Percentiles rank a stretch among this genome's conserved stretches.
phyloP scores from a whole-genome alignment of 371 early-diverging fungal species.

The Mucor indicus region DNA sequence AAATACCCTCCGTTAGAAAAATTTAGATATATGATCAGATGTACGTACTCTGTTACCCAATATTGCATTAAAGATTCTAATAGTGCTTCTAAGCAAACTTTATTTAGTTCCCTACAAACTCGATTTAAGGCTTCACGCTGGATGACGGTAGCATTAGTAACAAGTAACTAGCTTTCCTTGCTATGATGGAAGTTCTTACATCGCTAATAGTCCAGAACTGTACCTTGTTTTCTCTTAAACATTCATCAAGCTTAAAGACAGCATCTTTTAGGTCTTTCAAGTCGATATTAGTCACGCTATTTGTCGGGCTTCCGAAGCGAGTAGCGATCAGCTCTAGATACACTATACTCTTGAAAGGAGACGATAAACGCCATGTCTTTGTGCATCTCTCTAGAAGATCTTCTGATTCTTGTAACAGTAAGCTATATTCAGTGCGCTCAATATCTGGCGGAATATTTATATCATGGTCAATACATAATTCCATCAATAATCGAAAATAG shows the following conservation, averaged over 20 bases:
- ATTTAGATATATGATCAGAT: neutral
- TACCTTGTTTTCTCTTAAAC: conserved; percentile 43
- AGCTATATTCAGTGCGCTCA: conserved; percentile 46
- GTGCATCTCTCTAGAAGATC: conserved; percentile 66
- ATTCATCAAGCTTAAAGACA: conserved; percentile 41
- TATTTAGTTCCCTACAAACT: conserved; percentile 41
- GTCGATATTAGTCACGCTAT: conserved; percentile 16
- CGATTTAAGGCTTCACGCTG: conserved; percentile 44
- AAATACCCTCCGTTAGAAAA: too few species aligned
- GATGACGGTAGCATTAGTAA: neutral
- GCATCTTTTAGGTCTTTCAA: conserved; percentile 54
- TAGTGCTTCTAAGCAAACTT: conserved; percentile 31
- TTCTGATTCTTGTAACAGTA: conserved; percentile 57
- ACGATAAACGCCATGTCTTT: conserved; percentile 70
- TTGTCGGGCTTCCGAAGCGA: conserved; percentile 42
- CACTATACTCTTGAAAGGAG: conserved; percentile 62
- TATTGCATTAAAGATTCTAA: conserved; percentile 41
- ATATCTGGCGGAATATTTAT: conserved; percentile 40
- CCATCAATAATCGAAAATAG: conserved; percentile 52
- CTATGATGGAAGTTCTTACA: too few species aligned
- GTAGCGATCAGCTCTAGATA: conserved; percentile 62
- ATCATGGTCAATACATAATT: conserved; percentile 60
- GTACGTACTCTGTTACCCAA: conserved; percentile 40
- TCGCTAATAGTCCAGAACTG: conserved; percentile 52
- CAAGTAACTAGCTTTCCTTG: too few species aligned